phyloP scores from a whole-genome alignment of 2,329 filamentous ascomycete genomes.

The Trichoderma harzianum region DNA sequence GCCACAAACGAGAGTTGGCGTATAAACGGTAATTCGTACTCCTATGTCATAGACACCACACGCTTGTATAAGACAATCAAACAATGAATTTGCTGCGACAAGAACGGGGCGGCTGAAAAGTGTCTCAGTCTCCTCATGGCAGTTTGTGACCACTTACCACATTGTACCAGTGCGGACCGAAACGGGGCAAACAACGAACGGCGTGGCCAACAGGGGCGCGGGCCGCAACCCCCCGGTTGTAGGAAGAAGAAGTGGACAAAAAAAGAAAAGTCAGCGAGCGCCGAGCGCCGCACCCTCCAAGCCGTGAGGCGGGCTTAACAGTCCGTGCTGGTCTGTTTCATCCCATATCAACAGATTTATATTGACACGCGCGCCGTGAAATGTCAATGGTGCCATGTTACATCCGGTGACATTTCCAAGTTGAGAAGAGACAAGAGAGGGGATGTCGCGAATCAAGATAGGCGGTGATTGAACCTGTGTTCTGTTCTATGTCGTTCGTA shows the following conservation, averaged over 20 bases:
- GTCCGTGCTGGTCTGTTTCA: background rate
- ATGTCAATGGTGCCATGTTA: background rate
- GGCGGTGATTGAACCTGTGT: background rate
- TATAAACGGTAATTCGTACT: background rate
- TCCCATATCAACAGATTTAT: background rate
- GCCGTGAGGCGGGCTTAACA: background rate
- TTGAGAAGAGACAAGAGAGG: background rate
- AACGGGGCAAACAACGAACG: background rate
- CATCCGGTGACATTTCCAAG: background rate
- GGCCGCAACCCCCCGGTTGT: background rate
- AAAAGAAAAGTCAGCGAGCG: background rate
- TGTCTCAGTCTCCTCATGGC: background rate
- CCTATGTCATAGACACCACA: background rate
- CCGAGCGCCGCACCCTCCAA: background rate
- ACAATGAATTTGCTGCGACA: background rate
- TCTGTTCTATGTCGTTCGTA: background rate
- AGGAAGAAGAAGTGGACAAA: background rate
- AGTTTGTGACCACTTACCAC: background rate
- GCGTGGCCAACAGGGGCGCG: background rate
- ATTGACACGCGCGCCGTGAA: background rate
- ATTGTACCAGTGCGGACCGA: background rate
- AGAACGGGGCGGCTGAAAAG: background rate
- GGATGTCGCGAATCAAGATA: background rate
- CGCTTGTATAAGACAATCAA: background rate
- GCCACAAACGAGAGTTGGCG: background rate